A percentile compares a stretch with the other conserved stretches of the same genome.
Conservation (phyloP, 169 alveolate species). For the Plasmodium sp. region DNA sequence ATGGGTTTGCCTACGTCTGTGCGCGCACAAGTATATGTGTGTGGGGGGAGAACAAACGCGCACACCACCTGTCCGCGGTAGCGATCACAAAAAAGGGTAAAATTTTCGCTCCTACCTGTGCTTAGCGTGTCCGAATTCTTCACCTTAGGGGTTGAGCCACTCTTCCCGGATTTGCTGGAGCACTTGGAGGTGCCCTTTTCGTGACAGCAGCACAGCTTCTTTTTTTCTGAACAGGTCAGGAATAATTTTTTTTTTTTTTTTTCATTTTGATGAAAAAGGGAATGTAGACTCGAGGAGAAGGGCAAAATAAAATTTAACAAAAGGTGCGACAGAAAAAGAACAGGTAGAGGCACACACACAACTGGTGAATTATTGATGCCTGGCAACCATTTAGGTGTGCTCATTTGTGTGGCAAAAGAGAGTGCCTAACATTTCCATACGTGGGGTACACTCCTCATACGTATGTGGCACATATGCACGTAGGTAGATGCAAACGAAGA, state of each 20-base stretch:
- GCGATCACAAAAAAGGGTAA: neutral
- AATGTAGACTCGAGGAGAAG: neutral
- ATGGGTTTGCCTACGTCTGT: neutral
- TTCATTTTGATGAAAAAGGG: neutral
- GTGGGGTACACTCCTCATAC: neutral
- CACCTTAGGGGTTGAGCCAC: slow-evolving; percentile 10
- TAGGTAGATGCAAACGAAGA: neutral
- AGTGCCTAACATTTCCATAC: neutral
- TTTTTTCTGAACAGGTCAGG: slow-evolving; percentile 23
- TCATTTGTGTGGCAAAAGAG: neutral
- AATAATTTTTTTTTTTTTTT: neutral
- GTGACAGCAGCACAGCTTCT: slow-evolving; percentile 31
- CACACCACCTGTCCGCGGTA: neutral
- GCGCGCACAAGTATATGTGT: neutral
- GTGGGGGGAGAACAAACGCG: neutral
- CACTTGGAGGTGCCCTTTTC: slow-evolving; percentile 29
- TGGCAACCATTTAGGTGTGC: neutral
- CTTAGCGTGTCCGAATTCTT: slow-evolving; percentile 41
- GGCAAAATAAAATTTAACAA: neutral
- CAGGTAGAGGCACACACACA: neutral
- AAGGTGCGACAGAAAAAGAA: neutral
- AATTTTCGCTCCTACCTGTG: slow-evolving; percentile 9
- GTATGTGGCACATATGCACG: neutral
- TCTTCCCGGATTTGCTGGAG: slow-evolving; percentile 26
- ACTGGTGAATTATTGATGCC: neutral